phyloP scores from a whole-genome alignment of 768 basidiomycete species.

The Collybia nuda region DNA sequence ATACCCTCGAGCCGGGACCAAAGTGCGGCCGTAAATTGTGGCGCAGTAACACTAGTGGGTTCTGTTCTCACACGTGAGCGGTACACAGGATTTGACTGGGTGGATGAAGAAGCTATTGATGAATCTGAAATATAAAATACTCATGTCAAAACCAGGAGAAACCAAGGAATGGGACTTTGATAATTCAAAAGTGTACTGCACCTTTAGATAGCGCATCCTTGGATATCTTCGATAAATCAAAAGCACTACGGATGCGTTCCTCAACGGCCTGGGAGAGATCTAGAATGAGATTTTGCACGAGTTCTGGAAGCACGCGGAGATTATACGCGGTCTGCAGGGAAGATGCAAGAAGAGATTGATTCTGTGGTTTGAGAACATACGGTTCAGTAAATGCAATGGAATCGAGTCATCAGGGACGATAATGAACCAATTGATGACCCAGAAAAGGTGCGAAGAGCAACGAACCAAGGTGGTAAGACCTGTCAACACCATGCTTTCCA shows the following conservation, averaged over 20 bases:
- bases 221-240: constrained; percentile 86
- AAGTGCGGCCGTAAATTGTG: constrained; percentile 80
- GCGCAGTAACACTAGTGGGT: constrained; percentile 84
- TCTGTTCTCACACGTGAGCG: constrained; percentile 87
- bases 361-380: constrained; percentile 42
- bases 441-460: constrained; percentile 9
- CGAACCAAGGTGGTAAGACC: constrained; percentile 78
- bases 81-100: constrained; percentile 56
- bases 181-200: constrained; percentile 18
- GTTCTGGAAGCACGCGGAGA: constrained; percentile 76
- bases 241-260: constrained; percentile 74
- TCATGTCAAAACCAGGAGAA: not conserved
- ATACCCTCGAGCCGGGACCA: constrained; percentile 82
- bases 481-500: constrained; percentile 87
- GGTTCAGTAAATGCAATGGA: not conserved
- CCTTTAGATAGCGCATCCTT: constrained; percentile 84
- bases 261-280: constrained; percentile 86
- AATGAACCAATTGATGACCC: not conserved
- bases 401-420: no score
- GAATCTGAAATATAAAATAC: constrained; percentile 12
- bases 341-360: constrained; percentile 88
- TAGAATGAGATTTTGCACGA: constrained; percentile 75
- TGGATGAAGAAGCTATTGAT: constrained; percentile 17
- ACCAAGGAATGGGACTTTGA: constrained; percentile 2
- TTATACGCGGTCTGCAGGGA: constrained; percentile 97